Conservation (phyloP, 345 rosid genomes). For the Salix purpurea region DNA sequence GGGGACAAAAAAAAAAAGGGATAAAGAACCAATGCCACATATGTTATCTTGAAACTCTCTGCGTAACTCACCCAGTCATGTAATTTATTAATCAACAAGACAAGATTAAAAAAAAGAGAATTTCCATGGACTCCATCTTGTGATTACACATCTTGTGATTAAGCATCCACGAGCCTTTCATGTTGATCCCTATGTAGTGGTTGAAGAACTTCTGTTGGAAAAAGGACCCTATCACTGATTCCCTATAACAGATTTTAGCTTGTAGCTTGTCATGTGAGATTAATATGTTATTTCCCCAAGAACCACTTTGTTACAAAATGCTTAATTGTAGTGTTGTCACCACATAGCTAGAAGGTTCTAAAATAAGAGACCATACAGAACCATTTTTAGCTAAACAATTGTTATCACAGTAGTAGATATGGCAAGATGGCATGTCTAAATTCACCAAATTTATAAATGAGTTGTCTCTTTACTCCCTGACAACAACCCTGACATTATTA, state of each 20-base stretch:
- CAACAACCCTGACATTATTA: neutral
- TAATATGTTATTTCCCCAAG: neutral
- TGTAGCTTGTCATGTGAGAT: neutral
- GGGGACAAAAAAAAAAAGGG: neutral
- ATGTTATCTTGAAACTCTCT: neutral
- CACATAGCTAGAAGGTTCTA: neutral
- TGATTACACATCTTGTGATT: neutral
- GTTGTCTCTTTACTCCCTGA: neutral
- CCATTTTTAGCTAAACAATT: neutral
- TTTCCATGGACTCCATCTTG: neutral
- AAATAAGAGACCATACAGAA: neutral
- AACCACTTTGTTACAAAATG: neutral
- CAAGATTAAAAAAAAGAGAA: neutral
- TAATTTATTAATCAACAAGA: neutral
- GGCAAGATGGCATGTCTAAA: neutral
- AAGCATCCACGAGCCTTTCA: neutral
- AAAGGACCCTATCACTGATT: neutral
- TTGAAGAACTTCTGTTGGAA: neutral
- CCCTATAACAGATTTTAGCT: neutral
- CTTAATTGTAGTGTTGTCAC: neutral
- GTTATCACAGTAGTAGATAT: neutral
- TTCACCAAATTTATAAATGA: neutral
- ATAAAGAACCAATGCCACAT: neutral
- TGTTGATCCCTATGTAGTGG: neutral
- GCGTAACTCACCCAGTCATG: neutral